Evolutionary conservation across 31 red algal species (phyloP), one percentile per base, ranked within the genome.

Genomic region (Asparagopsis taxiformis): DNA sequence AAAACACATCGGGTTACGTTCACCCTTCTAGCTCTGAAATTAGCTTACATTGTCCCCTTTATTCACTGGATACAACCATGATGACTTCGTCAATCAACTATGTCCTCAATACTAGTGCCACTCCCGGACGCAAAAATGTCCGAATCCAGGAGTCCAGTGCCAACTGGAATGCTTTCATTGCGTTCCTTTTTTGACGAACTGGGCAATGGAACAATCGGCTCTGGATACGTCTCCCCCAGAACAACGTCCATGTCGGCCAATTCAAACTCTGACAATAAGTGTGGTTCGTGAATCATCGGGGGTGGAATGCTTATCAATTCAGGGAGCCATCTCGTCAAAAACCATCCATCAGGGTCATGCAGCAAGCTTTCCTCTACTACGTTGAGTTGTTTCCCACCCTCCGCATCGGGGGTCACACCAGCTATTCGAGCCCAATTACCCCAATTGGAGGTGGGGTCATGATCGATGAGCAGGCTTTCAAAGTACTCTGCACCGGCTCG

Each of bases 401-500:
- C n/a, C n/a, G n/a, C n/a, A n/a, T 31, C 87, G 70, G 9, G 93
- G 85, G 56, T 96, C 93, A 76, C 82, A 25, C 90, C 95, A 22
- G 90, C 95, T 20, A 94, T 31, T 35, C 93, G 89, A 20, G 82
- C 75, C 96, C 96, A 99, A 68, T 94, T 94, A 22, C 88, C 91
- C 82, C 70, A 92, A 51, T 99, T 99, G 11, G 79, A 62, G 16
- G 77, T 74, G 15, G 75, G 74, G 37, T 99, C 96, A 54, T 95
- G 80, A 57, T 99, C 96, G 43, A 99, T 83, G 19, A 99, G 70
- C 69, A 59, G 49, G 55, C 74, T 57, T 64, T 95, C 92, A 57
- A 99, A 95, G 56, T 89, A 99, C 55, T 95, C 96, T 41, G 96
- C 96, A 6, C 96, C 96, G 0, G 75, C 72, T 22, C 81, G 77